Percentiles rank a stretch among this genome's conserved stretches.
Conservation (phyloP, 2,329 filamentous ascomycete species). For the Tolypocladium tundrense region DNA sequence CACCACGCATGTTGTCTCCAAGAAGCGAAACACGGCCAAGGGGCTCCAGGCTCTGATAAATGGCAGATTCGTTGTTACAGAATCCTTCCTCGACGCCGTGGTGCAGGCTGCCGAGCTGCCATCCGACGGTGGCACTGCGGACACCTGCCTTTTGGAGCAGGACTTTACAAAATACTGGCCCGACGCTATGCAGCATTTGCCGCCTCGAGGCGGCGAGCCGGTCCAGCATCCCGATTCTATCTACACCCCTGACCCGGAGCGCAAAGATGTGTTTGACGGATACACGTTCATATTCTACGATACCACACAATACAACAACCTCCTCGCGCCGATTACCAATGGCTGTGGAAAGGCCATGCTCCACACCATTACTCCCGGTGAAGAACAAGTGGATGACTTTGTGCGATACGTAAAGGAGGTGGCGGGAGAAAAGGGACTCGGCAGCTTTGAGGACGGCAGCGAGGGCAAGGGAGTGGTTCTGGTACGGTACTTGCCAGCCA, state of each 20-base stretch:
- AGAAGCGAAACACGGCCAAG: conserved; percentile 82
- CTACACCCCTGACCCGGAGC: conserved; percentile 58
- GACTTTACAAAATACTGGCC: conserved; percentile 80
- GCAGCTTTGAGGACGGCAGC: conserved; percentile 52
- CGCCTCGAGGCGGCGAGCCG: conserved; percentile 66
- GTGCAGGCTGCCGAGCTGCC: conserved; percentile 44
- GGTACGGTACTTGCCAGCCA: conserved; percentile 57
- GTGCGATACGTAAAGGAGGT: conserved; percentile 65
- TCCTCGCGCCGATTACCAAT: conserved; percentile 64
- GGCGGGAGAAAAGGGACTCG: conserved; percentile 63
- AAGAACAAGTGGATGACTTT: conserved; percentile 65
- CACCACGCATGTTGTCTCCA: conserved; percentile 82
- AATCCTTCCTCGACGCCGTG: conserved; percentile 64
- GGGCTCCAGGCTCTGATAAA: conserved; percentile 80
- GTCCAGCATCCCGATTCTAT: conserved; percentile 55
- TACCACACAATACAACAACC: conserved; percentile 60
- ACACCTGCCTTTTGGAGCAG: conserved; percentile 53
- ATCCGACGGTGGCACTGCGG: conserved; percentile 35
- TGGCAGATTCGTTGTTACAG: conserved; percentile 65
- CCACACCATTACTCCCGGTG: conserved; percentile 46
- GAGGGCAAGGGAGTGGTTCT: conserved; percentile 66
- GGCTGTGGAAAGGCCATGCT: conserved; percentile 76
- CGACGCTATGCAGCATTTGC: conserved; percentile 58
- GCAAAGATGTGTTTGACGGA: conserved; percentile 68
- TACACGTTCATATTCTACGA: conserved; percentile 87